Conservation (phyloP, 148 eudicot genomes). For the Chenopodium suecicum region DNA sequence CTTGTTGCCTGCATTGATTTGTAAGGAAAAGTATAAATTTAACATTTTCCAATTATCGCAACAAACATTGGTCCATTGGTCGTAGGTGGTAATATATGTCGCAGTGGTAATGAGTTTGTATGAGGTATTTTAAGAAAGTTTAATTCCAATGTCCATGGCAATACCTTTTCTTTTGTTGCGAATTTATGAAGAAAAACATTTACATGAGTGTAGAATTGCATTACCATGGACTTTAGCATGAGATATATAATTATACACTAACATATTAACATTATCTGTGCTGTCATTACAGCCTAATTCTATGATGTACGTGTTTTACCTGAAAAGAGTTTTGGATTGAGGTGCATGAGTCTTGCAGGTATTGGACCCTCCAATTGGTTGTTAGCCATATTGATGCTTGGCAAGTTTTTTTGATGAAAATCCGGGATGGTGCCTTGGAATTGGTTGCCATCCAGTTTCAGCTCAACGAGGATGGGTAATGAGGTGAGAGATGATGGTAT, state of each 20-base stretch:
- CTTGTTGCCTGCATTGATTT: conserved; percentile 52
- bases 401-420: conserved; percentile 28
- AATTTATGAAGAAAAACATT: neutral
- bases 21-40: neutral
- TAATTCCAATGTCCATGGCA: neutral
- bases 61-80: neutral
- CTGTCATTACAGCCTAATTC: neutral
- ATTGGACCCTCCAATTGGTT: conserved; percentile 72
- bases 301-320: conserved; percentile 12
- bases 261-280: neutral
- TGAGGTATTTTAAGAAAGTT: neutral
- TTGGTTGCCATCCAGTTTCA: conserved; percentile 59
- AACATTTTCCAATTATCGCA: neutral
- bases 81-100: neutral
- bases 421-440: conserved; percentile 61
- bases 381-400: conserved; percentile 50
- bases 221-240: neutral
- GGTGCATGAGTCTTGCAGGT: conserved; percentile 39
- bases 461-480: conserved; percentile 54
- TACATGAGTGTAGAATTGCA: neutral
- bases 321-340: conserved; percentile 25
- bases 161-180: neutral
- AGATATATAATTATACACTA: neutral
- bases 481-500: conserved; percentile 57
- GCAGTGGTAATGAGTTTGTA: neutral